Evolutionary conservation across 352 stramenopile genomes (phyloP), one percentile per base, ranked within the genome.

Genomic region (Peronospora farinosa): DNA sequence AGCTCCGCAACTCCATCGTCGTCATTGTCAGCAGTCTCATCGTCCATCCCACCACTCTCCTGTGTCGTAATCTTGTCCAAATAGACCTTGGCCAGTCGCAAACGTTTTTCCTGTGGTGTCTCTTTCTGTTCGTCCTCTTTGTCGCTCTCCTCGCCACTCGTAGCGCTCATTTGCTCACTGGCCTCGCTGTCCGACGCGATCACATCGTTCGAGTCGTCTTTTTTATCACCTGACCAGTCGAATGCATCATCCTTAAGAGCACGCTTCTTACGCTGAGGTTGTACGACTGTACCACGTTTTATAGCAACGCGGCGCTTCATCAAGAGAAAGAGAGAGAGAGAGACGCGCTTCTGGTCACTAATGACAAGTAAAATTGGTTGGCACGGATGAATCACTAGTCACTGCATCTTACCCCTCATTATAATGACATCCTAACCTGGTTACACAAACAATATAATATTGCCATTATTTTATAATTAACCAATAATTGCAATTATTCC

Each of bases 61-160:
- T 94, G 77, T 39, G 69, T 63, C 40, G 74, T 86, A 51, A 96
- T 78, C 64, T 91, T 95, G 54, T 48, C 66, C 49, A 96, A 46
- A 56, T 95, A 95, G 39, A 92, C 74, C 64, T 95, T 95, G 13
- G 88, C 86, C 41, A 96, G 64, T 3, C 88, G 78, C 54, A 95
- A 63, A 39, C 85, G 80, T 67, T 88, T 95, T 59, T 96, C 85
- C 65, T 96, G 80, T 12, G 76, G 76, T 7, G 81, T 92, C 67
- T 96, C 87, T 25, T 85, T 69, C 7, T 58, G 70, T 13, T 89
- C 73, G 35, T 78, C 68, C 12, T 88, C 77, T 10, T 87, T 69
- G 0, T 79, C 69, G 42, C 67, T 63, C 19, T 74, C 66, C n/a
- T 39, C 40, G 7, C 51, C 48, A 31, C 40, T 67, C 31, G n/a